A percentile compares a stretch with the other conserved stretches of the same genome.
Conservation (phyloP, 1,139 yeast species). For the Suhomyces bribrorum region DNA sequence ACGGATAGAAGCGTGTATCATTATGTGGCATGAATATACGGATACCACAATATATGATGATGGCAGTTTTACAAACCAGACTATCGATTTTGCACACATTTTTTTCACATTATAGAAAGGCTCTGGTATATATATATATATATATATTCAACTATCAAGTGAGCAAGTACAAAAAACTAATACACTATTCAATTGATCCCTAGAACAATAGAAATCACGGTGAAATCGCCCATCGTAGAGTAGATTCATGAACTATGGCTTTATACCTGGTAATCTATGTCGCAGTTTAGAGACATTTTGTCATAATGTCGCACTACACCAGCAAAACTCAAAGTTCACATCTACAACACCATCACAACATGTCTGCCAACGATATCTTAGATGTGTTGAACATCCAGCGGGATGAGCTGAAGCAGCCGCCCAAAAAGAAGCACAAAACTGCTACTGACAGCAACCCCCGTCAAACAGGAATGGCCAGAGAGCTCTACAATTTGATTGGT, state of each 20-base stretch:
- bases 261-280: neutral
- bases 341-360: slow-evolving; percentile 13
- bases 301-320: neutral
- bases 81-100: neutral
- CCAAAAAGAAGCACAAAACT: slow-evolving; percentile 44
- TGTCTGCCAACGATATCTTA: slow-evolving; percentile 65
- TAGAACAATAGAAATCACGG: neutral
- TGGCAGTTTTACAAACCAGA: neutral
- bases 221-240: neutral
- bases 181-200: neutral
- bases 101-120: neutral
- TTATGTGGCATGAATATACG: slow-evolving; percentile 64
- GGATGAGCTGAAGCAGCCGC: slow-evolving; percentile 38
- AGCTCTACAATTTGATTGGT: slow-evolving; percentile 82
- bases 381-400: slow-evolving; percentile 73
- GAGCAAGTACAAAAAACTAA: neutral
- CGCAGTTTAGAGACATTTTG: neutral
- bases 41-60: too few relatives aligned
- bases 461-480: slow-evolving; percentile 86
- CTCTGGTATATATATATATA: too few relatives aligned
- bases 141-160: too few relatives aligned
- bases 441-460: slow-evolving; percentile 30
- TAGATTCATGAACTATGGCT: neutral
- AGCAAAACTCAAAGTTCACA: neutral
- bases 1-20: slow-evolving; percentile 63